These are phyloP conservation scores for Teratosphaeria gauchensis DNA, from an alignment of 2,329 filamentous ascomycete species.

Conservation along the genomic window DNA sequence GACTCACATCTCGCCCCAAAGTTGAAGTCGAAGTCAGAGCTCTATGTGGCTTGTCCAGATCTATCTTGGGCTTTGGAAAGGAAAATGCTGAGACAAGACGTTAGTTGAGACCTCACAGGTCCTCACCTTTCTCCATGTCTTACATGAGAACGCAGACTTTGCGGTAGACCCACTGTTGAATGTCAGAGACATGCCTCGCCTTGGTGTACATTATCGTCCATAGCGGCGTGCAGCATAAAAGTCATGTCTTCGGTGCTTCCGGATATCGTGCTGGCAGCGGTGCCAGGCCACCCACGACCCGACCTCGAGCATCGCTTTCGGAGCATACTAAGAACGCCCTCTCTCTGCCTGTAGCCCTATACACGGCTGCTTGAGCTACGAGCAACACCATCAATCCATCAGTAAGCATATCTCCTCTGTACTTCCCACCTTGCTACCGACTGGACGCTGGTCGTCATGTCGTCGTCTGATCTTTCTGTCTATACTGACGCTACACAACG, in stretches of 20 bases:
- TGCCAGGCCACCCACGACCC: neutral
- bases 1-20: no score
- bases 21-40: no score
- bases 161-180: no score
- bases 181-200: neutral
- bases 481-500: neutral
- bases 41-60: no score
- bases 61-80: no score
- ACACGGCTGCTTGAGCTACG: neutral
- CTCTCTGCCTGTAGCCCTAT: neutral
- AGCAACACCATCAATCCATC: neutral
- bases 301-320: no score
- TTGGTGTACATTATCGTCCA: neutral
- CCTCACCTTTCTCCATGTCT: no score
- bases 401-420: neutral
- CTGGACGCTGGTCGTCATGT: neutral
- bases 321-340: neutral
- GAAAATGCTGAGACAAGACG: neutral
- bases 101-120: neutral
- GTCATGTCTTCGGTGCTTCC: no score
- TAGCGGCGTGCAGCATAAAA: neutral
- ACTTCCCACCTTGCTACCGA: neutral
- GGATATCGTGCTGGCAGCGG: no score
- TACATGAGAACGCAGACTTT: no score
- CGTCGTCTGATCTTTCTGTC: neutral